Conservation (phyloP, 129 eudicot genomes). For the Chrysanthemum seticuspe region DNA sequence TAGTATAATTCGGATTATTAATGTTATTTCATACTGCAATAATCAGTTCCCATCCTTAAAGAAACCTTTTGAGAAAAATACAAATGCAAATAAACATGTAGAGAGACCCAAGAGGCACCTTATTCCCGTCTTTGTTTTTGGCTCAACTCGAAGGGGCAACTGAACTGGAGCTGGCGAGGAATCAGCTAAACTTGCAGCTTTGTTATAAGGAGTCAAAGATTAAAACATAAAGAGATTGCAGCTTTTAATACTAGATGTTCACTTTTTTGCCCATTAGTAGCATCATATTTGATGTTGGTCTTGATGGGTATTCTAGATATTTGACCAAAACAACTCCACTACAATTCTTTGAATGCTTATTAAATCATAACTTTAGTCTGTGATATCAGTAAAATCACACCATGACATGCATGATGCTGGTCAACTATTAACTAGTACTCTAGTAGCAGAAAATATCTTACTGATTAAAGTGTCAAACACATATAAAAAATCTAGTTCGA, state of each 20-base stretch:
- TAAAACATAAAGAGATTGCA: constrained; percentile 4
- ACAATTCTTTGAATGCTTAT: too few species aligned
- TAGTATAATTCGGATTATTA: too few species aligned
- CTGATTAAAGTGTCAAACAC: too few species aligned
- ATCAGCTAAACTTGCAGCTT: constrained; percentile 87
- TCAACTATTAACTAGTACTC: too few species aligned
- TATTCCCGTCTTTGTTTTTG: constrained; percentile 94
- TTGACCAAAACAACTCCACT: neutral
- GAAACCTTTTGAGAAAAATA: too few species aligned
- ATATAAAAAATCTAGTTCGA: too few species aligned
- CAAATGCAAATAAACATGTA: constrained; percentile 8
- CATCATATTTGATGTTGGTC: constrained; percentile 8
- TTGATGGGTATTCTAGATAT: neutral
- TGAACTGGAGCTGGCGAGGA: constrained; percentile 75
- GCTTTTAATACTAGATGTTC: neutral
- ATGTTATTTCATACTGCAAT: too few species aligned
- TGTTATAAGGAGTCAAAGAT: constrained; percentile 52
- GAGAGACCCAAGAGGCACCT: constrained; percentile 48
- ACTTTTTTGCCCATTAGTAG: constrained; percentile 11
- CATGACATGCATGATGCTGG: too few species aligned
- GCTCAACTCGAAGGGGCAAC: constrained; percentile 93
- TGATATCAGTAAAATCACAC: too few species aligned
- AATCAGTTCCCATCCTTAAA: too few species aligned
- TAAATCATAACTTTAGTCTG: too few species aligned
- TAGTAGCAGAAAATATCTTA: too few species aligned